These are phyloP conservation scores for Fennellomyces sp. DNA, from an alignment of 371 early-diverging fungal genomes.

Conservation along the genomic window DNA sequence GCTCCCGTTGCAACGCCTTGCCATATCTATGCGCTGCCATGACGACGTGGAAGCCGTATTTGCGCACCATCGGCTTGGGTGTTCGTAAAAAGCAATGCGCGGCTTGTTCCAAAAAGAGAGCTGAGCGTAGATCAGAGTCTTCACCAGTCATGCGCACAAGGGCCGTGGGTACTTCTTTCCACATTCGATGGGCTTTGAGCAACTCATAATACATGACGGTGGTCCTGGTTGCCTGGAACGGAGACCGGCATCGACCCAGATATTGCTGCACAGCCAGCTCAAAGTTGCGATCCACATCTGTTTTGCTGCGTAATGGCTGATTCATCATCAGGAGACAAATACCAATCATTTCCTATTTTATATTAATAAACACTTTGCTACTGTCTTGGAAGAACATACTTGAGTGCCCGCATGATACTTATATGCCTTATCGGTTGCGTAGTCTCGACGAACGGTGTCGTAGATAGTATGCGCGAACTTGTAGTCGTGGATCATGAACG, in stretches of 20 bases:
- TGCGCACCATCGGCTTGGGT: slow-evolving; percentile 70
- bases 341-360: slow-evolving; percentile 87
- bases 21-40: slow-evolving; percentile 87
- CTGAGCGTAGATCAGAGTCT: slow-evolving; percentile 74
- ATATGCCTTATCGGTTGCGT: slow-evolving; percentile 80
- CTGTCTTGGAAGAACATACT: slow-evolving; percentile 25
- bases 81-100: slow-evolving; percentile 76
- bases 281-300: slow-evolving; percentile 75
- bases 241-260: slow-evolving; percentile 63
- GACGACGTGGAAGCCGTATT: slow-evolving; percentile 86
- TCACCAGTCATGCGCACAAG: slow-evolving; percentile 78
- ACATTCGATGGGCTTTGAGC: slow-evolving; percentile 68
- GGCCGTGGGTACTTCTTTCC: slow-evolving; percentile 72
- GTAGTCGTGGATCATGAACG: slow-evolving; percentile 95
- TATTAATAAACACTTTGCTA: slow-evolving; percentile 2
- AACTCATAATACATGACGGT: slow-evolving; percentile 84
- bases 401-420: slow-evolving; percentile 86
- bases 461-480: slow-evolving; percentile 87
- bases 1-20: slow-evolving; percentile 64
- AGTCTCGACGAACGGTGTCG: slow-evolving; percentile 90
- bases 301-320: slow-evolving; percentile 55
- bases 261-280: slow-evolving; percentile 79
- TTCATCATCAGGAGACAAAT: slow-evolving; percentile 77
- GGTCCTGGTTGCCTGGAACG: slow-evolving; percentile 73
- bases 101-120: slow-evolving; percentile 87